A percentile compares a stretch with the other conserved stretches of the same genome.
Evolutionary conservation across 2,329 filamentous ascomycete species (phyloP).

Genomic region (Juglanconis oblonga): DNA sequence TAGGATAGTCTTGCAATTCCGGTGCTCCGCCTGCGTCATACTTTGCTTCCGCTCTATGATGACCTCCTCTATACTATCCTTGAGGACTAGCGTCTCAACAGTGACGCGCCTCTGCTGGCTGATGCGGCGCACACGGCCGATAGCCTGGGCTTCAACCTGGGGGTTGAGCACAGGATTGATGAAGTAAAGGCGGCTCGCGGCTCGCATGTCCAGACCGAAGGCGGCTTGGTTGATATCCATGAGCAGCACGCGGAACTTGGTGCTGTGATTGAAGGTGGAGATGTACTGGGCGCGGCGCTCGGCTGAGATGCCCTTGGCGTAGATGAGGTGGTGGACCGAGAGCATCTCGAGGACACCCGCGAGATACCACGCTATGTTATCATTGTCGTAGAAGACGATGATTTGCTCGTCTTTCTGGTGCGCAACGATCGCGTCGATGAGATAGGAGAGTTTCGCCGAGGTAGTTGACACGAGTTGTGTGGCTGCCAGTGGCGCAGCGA

Average conservation of each 20-base stretch:
- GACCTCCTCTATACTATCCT: constrained; percentile 78
- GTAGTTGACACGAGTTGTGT: constrained; percentile 73
- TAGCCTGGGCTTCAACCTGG: constrained; percentile 82
- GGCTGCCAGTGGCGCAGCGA: constrained; percentile 50
- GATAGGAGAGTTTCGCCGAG: constrained; percentile 83
- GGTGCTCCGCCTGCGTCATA: constrained; percentile 69
- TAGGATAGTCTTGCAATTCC: constrained; percentile 52
- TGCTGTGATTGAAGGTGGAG: constrained; percentile 69
- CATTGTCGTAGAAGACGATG: constrained; percentile 86
- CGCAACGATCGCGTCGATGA: constrained; percentile 68
- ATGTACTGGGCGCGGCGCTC: constrained; percentile 71
- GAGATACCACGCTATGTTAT: constrained; percentile 83
- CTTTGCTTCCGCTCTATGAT: constrained; percentile 71
- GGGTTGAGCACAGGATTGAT: constrained; percentile 85
- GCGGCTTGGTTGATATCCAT: constrained; percentile 92
- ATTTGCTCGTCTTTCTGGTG: constrained; percentile 77
- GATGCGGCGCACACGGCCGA: constrained; percentile 85
- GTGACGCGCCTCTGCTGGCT: constrained; percentile 76
- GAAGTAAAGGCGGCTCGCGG: constrained; percentile 84
- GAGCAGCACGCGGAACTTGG: constrained; percentile 70
- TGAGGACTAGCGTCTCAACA: constrained; percentile 82
- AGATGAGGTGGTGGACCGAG: constrained; percentile 62
- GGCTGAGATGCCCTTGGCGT: constrained; percentile 60
- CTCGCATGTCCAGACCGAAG: constrained; percentile 80
- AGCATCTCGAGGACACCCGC: constrained; percentile 77